A percentile compares a stretch with the other conserved stretches of the same genome.
Conservation (phyloP, 2,329 filamentous ascomycete genomes). For the Talaromyces sp. region DNA sequence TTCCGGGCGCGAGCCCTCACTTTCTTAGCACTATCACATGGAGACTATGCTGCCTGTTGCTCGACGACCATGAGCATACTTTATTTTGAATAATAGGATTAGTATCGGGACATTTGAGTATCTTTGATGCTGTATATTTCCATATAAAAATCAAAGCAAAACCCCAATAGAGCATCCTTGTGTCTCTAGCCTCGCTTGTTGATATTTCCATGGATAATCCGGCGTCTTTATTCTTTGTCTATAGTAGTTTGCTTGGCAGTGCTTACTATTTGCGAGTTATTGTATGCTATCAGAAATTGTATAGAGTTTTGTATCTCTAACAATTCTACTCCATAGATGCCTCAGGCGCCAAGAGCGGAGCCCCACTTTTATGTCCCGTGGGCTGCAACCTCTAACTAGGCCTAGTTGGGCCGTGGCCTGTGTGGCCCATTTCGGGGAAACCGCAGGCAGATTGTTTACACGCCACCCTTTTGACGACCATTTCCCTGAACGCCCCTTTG, state of each 20-base stretch:
- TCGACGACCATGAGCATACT: not conserved
- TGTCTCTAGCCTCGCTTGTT: no score
- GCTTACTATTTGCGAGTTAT: no score
- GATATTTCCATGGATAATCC: not conserved
- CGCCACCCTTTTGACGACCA: not conserved
- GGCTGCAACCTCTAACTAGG: not conserved
- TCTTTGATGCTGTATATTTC: no score
- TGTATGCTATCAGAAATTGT: not conserved
- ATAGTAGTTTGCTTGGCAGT: not conserved
- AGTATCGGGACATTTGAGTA: no score
- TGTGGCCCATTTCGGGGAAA: slow-evolving; percentile 7
- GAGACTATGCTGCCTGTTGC: not conserved
- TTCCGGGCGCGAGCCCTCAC: not conserved
- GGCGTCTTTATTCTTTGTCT: not conserved
- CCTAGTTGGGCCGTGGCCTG: not conserved
- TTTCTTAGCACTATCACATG: not conserved
- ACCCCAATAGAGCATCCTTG: no score
- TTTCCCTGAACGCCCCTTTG: not conserved
- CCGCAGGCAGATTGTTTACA: slow-evolving; percentile 1
- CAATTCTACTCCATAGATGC: not conserved
- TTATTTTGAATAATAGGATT: no score
- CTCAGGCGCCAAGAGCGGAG: not conserved
- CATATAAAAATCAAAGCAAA: no score
- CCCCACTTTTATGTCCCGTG: slow-evolving; percentile 2
- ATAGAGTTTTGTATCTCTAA: not conserved